Evolutionary conservation across 192 early-diverging fungal genomes (phyloP).

Genomic region (Umbelopsis isabellina): DNA sequence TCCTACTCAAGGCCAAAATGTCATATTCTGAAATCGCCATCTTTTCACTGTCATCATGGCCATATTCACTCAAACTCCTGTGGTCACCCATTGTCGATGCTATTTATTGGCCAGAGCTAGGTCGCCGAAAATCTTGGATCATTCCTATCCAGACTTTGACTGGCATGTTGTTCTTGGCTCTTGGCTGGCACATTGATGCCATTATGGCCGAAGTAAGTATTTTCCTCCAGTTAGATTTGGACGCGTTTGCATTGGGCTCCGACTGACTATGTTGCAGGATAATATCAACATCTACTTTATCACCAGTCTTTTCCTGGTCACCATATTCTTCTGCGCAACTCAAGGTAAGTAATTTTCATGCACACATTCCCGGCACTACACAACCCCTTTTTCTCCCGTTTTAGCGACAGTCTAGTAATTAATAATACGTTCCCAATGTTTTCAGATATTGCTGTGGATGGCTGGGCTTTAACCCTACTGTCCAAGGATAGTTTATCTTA

Average conservation of each 20-base stretch:
- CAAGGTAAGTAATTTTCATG: constrained; percentile 64
- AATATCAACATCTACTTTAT: constrained; percentile 68
- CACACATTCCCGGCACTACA: constrained; percentile 9
- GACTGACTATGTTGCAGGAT: constrained; percentile 34
- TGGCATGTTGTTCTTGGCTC: constrained; percentile 76
- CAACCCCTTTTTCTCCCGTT: not conserved
- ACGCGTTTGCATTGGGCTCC: not conserved
- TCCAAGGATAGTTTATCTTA: constrained; percentile 90
- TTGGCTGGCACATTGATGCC: constrained; percentile 78
- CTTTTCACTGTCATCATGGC: constrained; percentile 94
- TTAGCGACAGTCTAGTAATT: no score
- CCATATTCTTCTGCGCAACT: constrained; percentile 95
- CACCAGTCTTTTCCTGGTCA: constrained; percentile 75
- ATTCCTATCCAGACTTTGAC: constrained; percentile 94
- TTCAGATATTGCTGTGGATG: constrained; percentile 68
- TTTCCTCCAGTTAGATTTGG: not conserved
- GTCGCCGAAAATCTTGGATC: constrained; percentile 97
- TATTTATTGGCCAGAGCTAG: constrained; percentile 77
- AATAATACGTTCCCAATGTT: not conserved
- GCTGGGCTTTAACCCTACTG: constrained; percentile 94
- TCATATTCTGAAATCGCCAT: constrained; percentile 91
- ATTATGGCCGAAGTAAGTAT: constrained; percentile 46
- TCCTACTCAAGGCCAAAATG: constrained; percentile 91
- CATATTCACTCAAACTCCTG: constrained; percentile 96
- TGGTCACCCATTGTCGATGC: constrained; percentile 99